A percentile compares a stretch with the other conserved stretches of the same genome.
phyloP scores from a whole-genome alignment of 2,329 filamentous ascomycete genomes.

The Cordyceps farinosa region DNA sequence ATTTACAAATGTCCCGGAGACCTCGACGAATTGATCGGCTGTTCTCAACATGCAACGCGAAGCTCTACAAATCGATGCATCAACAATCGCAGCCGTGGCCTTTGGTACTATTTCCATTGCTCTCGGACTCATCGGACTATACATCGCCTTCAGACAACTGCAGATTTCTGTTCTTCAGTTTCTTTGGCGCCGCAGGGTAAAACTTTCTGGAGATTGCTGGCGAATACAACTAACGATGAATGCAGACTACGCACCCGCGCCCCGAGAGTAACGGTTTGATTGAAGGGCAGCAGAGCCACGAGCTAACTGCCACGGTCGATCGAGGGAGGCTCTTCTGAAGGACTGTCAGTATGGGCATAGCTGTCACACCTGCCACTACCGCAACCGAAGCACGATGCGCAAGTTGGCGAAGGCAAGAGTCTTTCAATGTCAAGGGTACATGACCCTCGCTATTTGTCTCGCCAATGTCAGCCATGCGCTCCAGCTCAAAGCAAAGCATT shows the following conservation, averaged over 20 bases:
- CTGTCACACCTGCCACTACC: too few species aligned
- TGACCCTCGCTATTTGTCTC: too few species aligned
- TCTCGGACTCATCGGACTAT: not conserved
- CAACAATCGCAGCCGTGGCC: not conserved
- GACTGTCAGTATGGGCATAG: too few species aligned
- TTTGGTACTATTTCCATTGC: not conserved
- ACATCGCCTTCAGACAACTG: not conserved
- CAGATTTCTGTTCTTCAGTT: not conserved
- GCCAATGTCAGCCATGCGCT: too few species aligned
- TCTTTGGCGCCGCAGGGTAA: not conserved
- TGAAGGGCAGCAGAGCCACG: not conserved
- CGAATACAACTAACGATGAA: not conserved
- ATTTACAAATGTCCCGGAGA: not conserved
- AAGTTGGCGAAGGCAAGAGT: too few species aligned
- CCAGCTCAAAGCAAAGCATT: too few species aligned
- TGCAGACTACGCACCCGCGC: not conserved
- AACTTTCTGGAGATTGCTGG: not conserved
- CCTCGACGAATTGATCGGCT: not conserved
- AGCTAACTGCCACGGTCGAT: not conserved
- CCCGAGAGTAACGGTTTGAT: not conserved
- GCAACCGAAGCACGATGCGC: too few species aligned
- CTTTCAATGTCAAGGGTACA: too few species aligned
- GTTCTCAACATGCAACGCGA: not conserved
- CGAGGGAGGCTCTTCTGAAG: too few species aligned
- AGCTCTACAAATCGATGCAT: not conserved